Conservation (phyloP, 2,329 filamentous ascomycete genomes). For the Macroventuria anomochaeta region DNA sequence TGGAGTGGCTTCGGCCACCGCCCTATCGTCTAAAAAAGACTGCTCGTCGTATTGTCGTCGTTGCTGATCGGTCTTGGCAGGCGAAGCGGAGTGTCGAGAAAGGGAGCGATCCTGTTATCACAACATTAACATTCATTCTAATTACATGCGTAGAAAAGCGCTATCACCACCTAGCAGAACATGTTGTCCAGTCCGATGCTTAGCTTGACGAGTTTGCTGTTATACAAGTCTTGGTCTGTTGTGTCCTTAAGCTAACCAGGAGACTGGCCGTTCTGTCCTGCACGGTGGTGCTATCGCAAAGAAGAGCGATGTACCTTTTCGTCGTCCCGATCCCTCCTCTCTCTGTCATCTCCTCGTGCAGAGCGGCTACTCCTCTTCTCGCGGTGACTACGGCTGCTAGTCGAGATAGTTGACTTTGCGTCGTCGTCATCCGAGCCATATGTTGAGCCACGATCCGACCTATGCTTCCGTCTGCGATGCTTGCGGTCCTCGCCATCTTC, state of each 20-base stretch:
- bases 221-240: not conserved
- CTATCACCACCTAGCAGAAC: conserved; percentile 17
- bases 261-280: conserved; percentile 1
- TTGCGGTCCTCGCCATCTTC: conserved; percentile 52
- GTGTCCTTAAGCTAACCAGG: conserved; percentile 3
- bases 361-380: conserved; percentile 52
- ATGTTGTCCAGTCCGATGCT: not conserved
- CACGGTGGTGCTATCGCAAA: conserved; percentile 29
- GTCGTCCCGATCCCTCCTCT: conserved; percentile 44
- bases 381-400: conserved; percentile 45
- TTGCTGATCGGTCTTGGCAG: conserved; percentile 33
- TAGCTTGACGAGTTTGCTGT: conserved; percentile 1
- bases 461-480: conserved; percentile 55
- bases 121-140: conserved; percentile 42
- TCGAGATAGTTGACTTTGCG: conserved; percentile 43
- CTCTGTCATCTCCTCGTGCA: conserved; percentile 42
- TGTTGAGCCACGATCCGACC: conserved; percentile 47
- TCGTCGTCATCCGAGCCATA: conserved; percentile 51
- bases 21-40: conserved; percentile 71
- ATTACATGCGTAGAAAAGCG: conserved; percentile 34
- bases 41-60: conserved; percentile 49
- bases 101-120: conserved; percentile 41
- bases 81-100: conserved; percentile 33
- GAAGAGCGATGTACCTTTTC: conserved; percentile 49
- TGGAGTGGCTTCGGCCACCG: conserved; percentile 60